These are phyloP conservation scores for Aspergillus affinis DNA, from an alignment of 495 filamentous ascomycete genomes.

Conservation along the genomic window DNA sequence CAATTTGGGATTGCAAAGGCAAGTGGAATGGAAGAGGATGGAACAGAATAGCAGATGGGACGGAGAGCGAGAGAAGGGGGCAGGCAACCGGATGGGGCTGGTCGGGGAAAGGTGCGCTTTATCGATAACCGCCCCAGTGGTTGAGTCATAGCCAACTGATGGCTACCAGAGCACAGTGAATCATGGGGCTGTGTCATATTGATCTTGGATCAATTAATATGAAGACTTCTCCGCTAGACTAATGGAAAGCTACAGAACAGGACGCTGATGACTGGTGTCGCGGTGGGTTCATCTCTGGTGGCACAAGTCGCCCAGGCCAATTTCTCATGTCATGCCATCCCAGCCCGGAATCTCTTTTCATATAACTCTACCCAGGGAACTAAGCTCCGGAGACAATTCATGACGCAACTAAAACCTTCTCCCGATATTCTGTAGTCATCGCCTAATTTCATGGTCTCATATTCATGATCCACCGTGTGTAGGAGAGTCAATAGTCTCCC, in stretches of 20 bases:
- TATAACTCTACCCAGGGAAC: not conserved
- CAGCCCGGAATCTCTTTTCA: not conserved
- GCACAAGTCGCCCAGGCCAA: not conserved
- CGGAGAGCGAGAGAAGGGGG: constrained; percentile 8
- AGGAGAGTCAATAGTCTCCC: constrained; percentile 13
- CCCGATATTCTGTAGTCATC: not conserved
- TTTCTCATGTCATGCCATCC: not conserved
- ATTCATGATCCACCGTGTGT: constrained; percentile 4
- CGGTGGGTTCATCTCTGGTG: not conserved
- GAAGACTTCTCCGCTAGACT: not conserved
- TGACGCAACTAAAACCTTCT: not conserved
- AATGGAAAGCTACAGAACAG: not conserved
- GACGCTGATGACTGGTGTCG: not conserved
- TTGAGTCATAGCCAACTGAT: constrained; percentile 29
- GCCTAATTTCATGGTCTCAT: constrained; percentile 4
- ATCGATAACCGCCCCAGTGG: constrained; percentile 35
- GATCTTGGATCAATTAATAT: not conserved
- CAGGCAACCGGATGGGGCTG: constrained; percentile 7
- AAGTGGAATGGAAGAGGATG: constrained; percentile 4
- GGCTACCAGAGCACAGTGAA: not conserved
- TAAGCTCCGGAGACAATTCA: not conserved
- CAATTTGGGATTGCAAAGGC: not conserved
- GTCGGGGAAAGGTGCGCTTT: constrained; percentile 27
- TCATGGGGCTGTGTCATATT: not conserved
- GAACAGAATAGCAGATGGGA: constrained; percentile 7